Conservation (phyloP, 768 basidiomycete species). For the Asterophora lycoperdoides region DNA sequence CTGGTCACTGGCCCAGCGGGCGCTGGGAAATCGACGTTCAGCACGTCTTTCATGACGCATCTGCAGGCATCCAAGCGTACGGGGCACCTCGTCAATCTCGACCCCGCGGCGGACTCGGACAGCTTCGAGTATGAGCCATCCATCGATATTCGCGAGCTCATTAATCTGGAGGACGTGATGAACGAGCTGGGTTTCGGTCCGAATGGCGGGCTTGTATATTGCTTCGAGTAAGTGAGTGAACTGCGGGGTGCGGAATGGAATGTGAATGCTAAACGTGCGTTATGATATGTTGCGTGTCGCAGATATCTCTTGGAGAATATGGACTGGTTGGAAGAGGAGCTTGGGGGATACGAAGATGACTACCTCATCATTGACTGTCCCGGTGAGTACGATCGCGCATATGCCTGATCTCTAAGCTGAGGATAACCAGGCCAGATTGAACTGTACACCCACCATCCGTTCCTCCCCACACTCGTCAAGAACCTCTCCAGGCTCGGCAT, state of each 20-base stretch:
- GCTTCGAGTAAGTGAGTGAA: conserved; percentile 93
- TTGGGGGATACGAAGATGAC: conserved; percentile 93
- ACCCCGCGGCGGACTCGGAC: conserved; percentile 84
- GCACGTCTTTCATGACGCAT: conserved; percentile 83
- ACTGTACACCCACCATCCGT: conserved; percentile 96
- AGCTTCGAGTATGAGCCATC: conserved; percentile 90
- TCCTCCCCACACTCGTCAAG: conserved; percentile 87
- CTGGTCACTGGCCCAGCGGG: conserved; percentile 95
- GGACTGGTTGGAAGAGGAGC: conserved; percentile 97
- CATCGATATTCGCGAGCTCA: conserved; percentile 91
- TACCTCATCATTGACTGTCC: conserved; percentile 93
- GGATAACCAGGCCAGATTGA: conserved; percentile 82
- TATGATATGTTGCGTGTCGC: not conserved
- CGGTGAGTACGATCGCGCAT: conserved; percentile 40
- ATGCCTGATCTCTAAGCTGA: not conserved
- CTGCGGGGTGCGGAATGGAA: not conserved
- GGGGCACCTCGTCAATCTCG: conserved; percentile 93
- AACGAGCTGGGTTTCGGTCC: conserved; percentile 91
- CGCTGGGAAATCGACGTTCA: conserved; percentile 96
- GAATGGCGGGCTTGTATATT: conserved; percentile 95
- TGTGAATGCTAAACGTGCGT: not conserved
- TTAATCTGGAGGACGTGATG: conserved; percentile 96
- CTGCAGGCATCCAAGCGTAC: conserved; percentile 76
- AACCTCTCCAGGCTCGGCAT: conserved; percentile 72
- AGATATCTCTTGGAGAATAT: conserved; percentile 97